A percentile compares a stretch with the other conserved stretches of the same genome.
phyloP scores from a whole-genome alignment of 106 monocot genomes.

The Posidonia australis region DNA sequence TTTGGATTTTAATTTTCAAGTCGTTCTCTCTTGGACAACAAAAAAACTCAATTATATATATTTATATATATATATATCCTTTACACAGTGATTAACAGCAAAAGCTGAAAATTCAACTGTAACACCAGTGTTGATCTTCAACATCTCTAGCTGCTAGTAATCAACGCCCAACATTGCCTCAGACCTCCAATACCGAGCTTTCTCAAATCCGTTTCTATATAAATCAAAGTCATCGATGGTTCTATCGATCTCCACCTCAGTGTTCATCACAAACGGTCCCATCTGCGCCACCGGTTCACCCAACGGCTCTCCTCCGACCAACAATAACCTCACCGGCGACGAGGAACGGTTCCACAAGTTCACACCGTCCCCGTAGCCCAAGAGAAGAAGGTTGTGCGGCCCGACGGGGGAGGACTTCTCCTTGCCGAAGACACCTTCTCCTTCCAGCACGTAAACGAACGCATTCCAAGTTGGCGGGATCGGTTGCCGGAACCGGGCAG shows the following conservation, averaged over 20 bases:
- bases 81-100: too few species aligned
- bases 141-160: too few species aligned
- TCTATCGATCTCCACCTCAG: conserved; percentile 17
- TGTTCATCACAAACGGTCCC: conserved; percentile 27
- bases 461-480: conserved; percentile 52
- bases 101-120: too few species aligned
- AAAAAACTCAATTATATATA: too few species aligned
- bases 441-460: conserved; percentile 61
- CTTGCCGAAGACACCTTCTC: conserved; percentile 44
- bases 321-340: conserved; percentile 23
- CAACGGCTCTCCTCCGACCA: conserved; percentile 36
- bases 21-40: too few species aligned
- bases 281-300: conserved; percentile 23
- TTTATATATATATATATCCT: too few species aligned
- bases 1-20: too few species aligned
- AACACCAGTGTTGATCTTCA: too few species aligned
- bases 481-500: conserved; percentile 33
- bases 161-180: conserved; percentile 6
- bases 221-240: conserved; percentile 14
- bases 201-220: conserved; percentile 16
- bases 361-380: conserved; percentile 32
- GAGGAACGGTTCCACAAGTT: conserved; percentile 22
- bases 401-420: conserved; percentile 6
- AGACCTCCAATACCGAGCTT: conserved; percentile 17
- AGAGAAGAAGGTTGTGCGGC: conserved; percentile 17